Conservation (phyloP, 1,284 basidiomycete genomes). For the Inonotus hispidus region DNA sequence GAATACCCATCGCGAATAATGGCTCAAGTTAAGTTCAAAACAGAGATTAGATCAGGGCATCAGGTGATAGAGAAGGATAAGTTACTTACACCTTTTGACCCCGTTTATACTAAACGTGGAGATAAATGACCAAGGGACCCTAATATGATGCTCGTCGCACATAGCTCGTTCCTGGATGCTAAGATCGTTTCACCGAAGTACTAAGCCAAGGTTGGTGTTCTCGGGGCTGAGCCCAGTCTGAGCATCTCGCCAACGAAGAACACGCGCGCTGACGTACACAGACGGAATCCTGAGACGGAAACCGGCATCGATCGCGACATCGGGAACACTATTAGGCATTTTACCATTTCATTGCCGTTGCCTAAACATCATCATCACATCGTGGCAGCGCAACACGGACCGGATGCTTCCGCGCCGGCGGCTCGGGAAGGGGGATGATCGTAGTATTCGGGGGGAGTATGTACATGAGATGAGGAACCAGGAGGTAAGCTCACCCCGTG, state of each 20-base stretch:
- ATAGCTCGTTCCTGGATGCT: conserved; percentile 14
- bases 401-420: conserved; percentile 4
- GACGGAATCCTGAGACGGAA: not conserved
- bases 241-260: not conserved
- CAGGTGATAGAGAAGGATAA: not conserved
- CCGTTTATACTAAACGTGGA: not conserved
- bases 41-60: not conserved
- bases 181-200: not conserved
- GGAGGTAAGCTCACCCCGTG: not conserved
- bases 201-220: not conserved
- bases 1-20: not conserved
- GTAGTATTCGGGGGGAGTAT: not conserved
- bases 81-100: not conserved
- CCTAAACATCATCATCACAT: not conserved
- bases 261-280: not conserved
- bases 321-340: conserved; percentile 16
- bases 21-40: not conserved
- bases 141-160: conserved; percentile 7
- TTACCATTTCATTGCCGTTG: conserved; percentile 8
- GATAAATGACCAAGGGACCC: not conserved
- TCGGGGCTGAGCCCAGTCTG: not conserved
- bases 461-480: not conserved
- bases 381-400: not conserved
- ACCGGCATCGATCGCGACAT: conserved; percentile 10
- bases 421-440: not conserved